phyloP scores from a whole-genome alignment of 2,329 filamentous ascomycete species.

The Rhinocladiella similis region DNA sequence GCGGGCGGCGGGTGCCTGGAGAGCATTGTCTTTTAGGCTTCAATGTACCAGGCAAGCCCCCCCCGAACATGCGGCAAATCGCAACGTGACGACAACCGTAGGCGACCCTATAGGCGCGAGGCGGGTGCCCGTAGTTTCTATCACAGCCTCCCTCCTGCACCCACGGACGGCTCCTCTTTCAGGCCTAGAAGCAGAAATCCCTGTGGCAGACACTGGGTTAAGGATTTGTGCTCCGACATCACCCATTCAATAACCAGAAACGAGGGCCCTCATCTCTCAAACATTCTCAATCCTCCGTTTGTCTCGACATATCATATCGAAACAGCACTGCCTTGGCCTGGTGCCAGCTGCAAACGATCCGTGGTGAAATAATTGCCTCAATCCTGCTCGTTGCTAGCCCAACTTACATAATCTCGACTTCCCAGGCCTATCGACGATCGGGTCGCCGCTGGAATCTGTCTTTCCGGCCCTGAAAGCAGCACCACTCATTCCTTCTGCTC shows the following conservation, averaged over 20 bases:
- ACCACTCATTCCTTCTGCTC: neutral
- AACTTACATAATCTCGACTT: constrained; percentile 9
- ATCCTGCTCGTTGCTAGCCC: neutral
- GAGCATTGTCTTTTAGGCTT: neutral
- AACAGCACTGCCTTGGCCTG: constrained; percentile 3
- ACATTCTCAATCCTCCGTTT: neutral
- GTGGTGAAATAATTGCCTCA: constrained; percentile 7
- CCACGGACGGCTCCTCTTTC: neutral
- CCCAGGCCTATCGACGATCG: constrained; percentile 3
- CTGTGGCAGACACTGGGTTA: neutral
- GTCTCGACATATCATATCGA: constrained; percentile 1
- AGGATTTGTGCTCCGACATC: neutral
- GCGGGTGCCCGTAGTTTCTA: neutral
- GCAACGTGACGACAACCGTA: constrained; percentile 1
- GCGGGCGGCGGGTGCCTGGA: neutral
- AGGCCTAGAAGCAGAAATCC: neutral
- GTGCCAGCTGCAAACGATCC: constrained; percentile 2
- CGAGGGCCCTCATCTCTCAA: neutral
- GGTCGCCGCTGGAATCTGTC: neutral
- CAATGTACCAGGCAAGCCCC: neutral
- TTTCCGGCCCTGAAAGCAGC: neutral
- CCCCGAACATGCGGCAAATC: neutral
- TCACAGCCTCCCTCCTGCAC: neutral
- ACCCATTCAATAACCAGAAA: neutral
- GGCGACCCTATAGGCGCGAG: neutral